Percentiles rank a stretch among this genome's conserved stretches.
phyloP scores from a whole-genome alignment of 2,329 filamentous ascomycete species.

The Paracorniculantispora psalliotae region DNA sequence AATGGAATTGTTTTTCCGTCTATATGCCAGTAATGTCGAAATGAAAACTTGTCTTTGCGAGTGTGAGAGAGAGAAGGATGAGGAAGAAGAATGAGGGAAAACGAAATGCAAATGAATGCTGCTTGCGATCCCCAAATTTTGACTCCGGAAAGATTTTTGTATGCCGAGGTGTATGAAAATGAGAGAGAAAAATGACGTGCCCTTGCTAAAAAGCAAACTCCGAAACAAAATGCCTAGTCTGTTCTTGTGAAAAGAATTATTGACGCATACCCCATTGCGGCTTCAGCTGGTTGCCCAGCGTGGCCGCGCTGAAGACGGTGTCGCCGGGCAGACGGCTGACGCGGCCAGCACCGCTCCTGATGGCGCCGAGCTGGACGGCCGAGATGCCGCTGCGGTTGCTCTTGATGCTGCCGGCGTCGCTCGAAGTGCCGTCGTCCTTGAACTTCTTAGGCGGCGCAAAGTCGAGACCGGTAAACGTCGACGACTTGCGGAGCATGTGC shows the following conservation, averaged over 20 bases:
- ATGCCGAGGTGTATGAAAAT: conserved; percentile 8
- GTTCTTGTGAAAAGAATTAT: conserved; percentile 20
- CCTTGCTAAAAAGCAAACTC: conserved; percentile 6
- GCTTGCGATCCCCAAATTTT: conserved; percentile 3
- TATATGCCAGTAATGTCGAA: conserved; percentile 12
- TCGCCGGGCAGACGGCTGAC: conserved; percentile 80
- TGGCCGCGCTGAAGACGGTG: conserved; percentile 70
- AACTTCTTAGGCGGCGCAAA: conserved; percentile 76
- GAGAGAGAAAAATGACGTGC: conserved; percentile 10
- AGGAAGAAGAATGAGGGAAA: not conserved
- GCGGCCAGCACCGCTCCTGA: conserved; percentile 79
- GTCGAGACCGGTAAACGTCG: conserved; percentile 73
- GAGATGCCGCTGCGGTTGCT: conserved; percentile 72
- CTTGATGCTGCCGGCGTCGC: conserved; percentile 60
- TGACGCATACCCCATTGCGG: conserved; percentile 53
- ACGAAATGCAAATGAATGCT: conserved; percentile 9
- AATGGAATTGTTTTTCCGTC: conserved; percentile 7
- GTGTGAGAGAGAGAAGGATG: not conserved
- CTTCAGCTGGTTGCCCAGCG: conserved; percentile 57
- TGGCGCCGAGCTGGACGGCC: conserved; percentile 60
- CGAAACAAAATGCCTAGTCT: conserved; percentile 8
- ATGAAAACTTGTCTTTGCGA: not conserved
- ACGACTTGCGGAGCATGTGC: conserved; percentile 69
- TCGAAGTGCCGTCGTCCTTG: conserved; percentile 55
- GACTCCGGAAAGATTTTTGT: conserved; percentile 12